Percentiles rank a stretch among this genome's conserved stretches.
These are phyloP conservation scores for Stemphylium lycopersici DNA, from an alignment of 2,329 filamentous ascomycete species.

Conservation along the genomic window DNA sequence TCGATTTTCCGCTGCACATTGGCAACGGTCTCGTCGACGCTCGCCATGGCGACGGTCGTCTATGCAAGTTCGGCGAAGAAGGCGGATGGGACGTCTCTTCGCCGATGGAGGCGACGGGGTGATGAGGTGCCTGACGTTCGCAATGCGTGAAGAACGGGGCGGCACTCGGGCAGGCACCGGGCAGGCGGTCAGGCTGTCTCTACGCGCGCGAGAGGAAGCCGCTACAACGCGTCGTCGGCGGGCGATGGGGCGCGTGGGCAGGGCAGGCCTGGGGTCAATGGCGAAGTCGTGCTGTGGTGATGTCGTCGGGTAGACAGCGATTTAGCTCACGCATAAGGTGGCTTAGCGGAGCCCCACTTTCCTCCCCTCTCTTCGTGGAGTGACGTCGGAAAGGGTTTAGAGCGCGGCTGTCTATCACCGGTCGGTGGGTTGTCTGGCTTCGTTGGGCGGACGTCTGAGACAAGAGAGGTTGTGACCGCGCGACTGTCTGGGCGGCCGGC, in stretches of 20 bases:
- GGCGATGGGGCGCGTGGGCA: constrained; percentile 8
- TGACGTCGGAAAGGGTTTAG: constrained; percentile 21
- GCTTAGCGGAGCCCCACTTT: constrained; percentile 32
- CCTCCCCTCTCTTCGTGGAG: constrained; percentile 25
- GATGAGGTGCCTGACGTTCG: constrained; percentile 34
- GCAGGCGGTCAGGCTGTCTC: constrained; percentile 15
- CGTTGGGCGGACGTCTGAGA: constrained; percentile 8
- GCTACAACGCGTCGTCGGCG: constrained; percentile 14
- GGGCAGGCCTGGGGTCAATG: constrained; percentile 23
- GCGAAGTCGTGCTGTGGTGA: constrained; percentile 26
- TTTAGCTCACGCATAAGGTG: constrained; percentile 34
- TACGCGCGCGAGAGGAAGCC: constrained; percentile 13
- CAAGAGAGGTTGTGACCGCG: constrained; percentile 17
- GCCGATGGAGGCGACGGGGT: constrained; percentile 32
- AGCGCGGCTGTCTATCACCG: constrained; percentile 8
- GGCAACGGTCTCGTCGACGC: constrained; percentile 68
- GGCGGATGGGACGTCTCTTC: constrained; percentile 28
- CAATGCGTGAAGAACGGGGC: constrained; percentile 27
- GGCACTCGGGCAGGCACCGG: constrained; percentile 36
- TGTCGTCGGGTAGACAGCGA: constrained; percentile 33
- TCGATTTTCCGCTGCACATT: constrained; percentile 97
- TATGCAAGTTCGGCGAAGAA: constrained; percentile 28
- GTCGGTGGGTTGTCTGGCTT: constrained; percentile 3
- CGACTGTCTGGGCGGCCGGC: constrained; percentile 7
- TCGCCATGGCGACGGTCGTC: constrained; percentile 55